Conservation (phyloP, 2,329 filamentous ascomycete species). For the Ceratocystis eucalypticola region DNA sequence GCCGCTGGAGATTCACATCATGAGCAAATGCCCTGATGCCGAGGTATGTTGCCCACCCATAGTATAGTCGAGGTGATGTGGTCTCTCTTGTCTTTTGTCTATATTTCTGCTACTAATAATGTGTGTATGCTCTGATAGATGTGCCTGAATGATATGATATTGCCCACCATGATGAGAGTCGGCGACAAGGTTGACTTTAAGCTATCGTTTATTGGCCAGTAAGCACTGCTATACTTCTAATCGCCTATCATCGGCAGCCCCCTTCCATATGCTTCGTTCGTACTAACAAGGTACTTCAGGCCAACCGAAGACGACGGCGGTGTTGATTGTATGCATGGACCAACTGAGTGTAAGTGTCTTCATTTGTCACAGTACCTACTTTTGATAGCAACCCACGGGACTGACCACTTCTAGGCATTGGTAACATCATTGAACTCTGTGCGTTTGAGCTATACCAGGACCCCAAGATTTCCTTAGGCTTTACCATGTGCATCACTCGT, state of each 20-base stretch:
- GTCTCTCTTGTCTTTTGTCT: too few relatives aligned
- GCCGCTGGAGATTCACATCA: constrained; percentile 85
- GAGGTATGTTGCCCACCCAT: constrained; percentile 31
- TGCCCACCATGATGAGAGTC: constrained; percentile 75
- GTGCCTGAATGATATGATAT: constrained; percentile 65
- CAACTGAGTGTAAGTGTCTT: constrained; percentile 50
- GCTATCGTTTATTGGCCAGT: constrained; percentile 79
- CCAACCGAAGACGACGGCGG: constrained; percentile 60
- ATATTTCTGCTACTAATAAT: background rate
- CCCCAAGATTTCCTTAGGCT: constrained; percentile 79
- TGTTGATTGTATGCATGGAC: constrained; percentile 78
- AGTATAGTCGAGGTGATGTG: too few relatives aligned
- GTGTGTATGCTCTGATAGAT: constrained; percentile 32
- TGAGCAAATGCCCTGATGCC: constrained; percentile 94
- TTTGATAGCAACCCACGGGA: background rate
- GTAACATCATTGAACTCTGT: constrained; percentile 89
- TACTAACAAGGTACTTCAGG: constrained; percentile 25
- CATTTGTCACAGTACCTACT: too few relatives aligned
- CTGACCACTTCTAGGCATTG: constrained; percentile 41
- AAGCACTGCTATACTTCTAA: constrained; percentile 24
- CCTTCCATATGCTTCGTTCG: background rate
- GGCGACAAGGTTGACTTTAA: constrained; percentile 79
- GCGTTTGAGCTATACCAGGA: constrained; percentile 70
- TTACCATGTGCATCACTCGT: constrained; percentile 75
- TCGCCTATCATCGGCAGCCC: background rate